These are phyloP conservation scores for Phytopythium ostracodes DNA, from an alignment of 352 stramenopile genomes.

Conservation along the genomic window DNA sequence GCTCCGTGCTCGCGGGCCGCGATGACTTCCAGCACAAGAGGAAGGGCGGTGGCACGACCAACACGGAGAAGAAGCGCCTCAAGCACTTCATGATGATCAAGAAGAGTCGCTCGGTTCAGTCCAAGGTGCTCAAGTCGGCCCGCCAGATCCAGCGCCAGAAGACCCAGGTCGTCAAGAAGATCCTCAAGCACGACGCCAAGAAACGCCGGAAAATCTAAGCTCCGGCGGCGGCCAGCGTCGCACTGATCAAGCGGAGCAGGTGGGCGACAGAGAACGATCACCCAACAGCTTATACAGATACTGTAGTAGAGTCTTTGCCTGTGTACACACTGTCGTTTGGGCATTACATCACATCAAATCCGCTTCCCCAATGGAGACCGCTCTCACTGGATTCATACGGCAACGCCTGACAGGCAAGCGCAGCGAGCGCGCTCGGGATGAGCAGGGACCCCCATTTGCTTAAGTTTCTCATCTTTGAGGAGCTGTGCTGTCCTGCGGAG, in stretches of 20 bases:
- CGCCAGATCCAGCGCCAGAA: slow-evolving; percentile 78
- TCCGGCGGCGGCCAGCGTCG: too few species aligned
- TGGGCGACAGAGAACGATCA: too few species aligned
- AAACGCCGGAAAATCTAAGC: slow-evolving; percentile 67
- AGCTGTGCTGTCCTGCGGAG: too few species aligned
- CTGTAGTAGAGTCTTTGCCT: background rate
- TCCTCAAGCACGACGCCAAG: slow-evolving; percentile 85
- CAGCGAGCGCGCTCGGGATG: background rate
- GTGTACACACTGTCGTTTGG: background rate
- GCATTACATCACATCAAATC: background rate
- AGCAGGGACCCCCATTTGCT: background rate
- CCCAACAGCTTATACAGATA: too few species aligned
- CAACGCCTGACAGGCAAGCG: background rate
- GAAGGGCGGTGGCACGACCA: slow-evolving; percentile 94
- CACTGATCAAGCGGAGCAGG: too few species aligned
- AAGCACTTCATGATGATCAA: slow-evolving; percentile 99
- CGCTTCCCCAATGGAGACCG: background rate
- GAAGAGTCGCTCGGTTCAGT: slow-evolving; percentile 90
- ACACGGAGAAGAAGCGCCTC: slow-evolving; percentile 95
- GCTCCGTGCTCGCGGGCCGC: slow-evolving; percentile 84
- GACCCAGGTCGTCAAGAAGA: slow-evolving; percentile 80
- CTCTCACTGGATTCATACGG: background rate
- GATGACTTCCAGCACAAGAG: slow-evolving; percentile 91
- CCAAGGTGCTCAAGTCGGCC: slow-evolving; percentile 84
- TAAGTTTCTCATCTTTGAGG: background rate